Percentiles rank a stretch among this genome's conserved stretches.
These are phyloP conservation scores for Serendipita sp. DNA, from an alignment of 1,284 basidiomycete species.

Conservation along the genomic window DNA sequence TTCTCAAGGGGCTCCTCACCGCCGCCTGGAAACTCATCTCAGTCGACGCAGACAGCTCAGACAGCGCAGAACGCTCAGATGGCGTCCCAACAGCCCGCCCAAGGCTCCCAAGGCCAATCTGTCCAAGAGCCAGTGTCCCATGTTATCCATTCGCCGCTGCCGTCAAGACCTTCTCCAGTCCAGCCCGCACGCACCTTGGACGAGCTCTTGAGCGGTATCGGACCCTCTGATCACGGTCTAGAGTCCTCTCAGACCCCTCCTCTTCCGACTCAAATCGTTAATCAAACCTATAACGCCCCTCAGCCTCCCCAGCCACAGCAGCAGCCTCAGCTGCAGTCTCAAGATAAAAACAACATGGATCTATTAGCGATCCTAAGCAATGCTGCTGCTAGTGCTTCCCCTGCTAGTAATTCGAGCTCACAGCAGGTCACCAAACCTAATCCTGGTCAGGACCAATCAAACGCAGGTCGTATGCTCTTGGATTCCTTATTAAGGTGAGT, in stretches of 20 bases:
- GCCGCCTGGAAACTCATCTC: conserved; percentile 1
- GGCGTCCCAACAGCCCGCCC: neutral
- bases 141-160: conserved; percentile 5
- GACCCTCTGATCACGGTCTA: neutral
- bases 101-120: neutral
- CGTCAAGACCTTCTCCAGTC: neutral
- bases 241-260: neutral
- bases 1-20: neutral
- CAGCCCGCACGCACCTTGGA: neutral
- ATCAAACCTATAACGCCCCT: neutral
- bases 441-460: neutral
- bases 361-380: neutral
- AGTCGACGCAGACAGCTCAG: neutral
- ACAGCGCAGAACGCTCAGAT: neutral
- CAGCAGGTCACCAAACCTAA: neutral
- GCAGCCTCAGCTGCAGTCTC: neutral
- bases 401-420: neutral
- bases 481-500: neutral
- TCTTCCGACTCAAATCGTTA: neutral
- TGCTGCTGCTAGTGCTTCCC: neutral
- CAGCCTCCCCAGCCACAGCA: neutral
- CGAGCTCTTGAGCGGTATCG: conserved; percentile 1
- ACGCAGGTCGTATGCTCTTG: conserved; percentile 4
- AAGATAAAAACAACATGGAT: neutral
- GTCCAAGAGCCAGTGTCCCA: neutral